Evolutionary conservation across 495 filamentous ascomycete genomes (phyloP).

Genomic region (Talaromyces borbonicus): DNA sequence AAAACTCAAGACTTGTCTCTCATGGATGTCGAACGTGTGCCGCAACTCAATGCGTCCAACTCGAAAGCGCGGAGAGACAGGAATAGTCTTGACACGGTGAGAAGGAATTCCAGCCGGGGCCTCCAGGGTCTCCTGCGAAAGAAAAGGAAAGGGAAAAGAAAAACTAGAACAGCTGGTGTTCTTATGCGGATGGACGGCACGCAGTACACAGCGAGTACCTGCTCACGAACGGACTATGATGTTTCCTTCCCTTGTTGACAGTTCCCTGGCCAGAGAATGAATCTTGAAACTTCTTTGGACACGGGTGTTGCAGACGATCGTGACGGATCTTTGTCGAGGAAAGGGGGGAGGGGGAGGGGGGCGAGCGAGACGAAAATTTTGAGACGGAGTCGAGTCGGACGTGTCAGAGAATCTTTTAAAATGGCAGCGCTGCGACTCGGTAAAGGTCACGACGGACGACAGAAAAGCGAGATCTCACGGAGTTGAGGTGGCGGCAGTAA

Average conservation of each 20-base stretch:
- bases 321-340: too few relatives aligned
- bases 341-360: too few relatives aligned
- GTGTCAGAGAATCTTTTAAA: too few relatives aligned
- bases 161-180: too few relatives aligned
- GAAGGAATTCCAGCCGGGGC: neutral
- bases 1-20: neutral
- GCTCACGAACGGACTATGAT: too few relatives aligned
- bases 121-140: slow-evolving; percentile 1
- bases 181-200: neutral
- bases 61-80: neutral
- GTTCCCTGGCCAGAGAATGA: too few relatives aligned
- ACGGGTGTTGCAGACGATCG: too few relatives aligned
- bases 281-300: too few relatives aligned
- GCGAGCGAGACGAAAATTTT: too few relatives aligned
- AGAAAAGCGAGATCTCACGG: neutral
- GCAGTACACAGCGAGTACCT: neutral
- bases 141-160: neutral
- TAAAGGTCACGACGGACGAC: neutral
- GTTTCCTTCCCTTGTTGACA: too few relatives aligned
- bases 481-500: neutral
- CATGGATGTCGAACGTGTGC: slow-evolving; percentile 7
- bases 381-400: too few relatives aligned
- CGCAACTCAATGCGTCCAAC: slow-evolving; percentile 6
- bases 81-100: slow-evolving; percentile 1
- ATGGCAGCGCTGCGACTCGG: neutral